These are phyloP conservation scores for Hepatocystis sp. DNA, from an alignment of 169 alveolate genomes.

Conservation along the genomic window DNA sequence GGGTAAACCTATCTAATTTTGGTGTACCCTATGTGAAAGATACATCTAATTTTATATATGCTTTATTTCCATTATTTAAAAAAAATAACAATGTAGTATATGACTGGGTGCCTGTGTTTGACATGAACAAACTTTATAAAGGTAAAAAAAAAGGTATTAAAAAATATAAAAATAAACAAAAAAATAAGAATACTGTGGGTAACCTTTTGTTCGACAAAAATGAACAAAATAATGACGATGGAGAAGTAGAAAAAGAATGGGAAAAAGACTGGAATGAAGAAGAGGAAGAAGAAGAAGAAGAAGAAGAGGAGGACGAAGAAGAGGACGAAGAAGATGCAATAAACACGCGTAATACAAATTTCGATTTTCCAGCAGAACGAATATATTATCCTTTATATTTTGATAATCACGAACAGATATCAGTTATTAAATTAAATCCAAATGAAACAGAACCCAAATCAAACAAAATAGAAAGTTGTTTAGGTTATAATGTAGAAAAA, in stretches of 20 bases:
- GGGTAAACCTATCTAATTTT: constrained; percentile 74
- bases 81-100: constrained; percentile 43
- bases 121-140: constrained; percentile 26
- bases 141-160: background rate
- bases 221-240: background rate
- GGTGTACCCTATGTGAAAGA: constrained; percentile 71
- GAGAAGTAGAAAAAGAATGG: constrained; percentile 1
- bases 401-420: constrained; percentile 68
- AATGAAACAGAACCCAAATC: constrained; percentile 74
- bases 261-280: background rate
- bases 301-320: background rate
- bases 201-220: background rate
- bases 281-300: constrained; percentile 2
- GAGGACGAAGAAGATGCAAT: background rate
- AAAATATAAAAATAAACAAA: background rate
- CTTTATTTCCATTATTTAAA: constrained; percentile 67
- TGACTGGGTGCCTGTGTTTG: constrained; percentile 76
- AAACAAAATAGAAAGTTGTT: constrained; percentile 73
- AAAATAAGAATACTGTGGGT: background rate
- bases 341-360: no score
- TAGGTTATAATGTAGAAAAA: constrained; percentile 76
- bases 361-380: no score
- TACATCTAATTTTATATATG: constrained; percentile 69
- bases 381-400: constrained; percentile 68
- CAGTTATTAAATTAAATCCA: constrained; percentile 65